phyloP scores from a whole-genome alignment of 345 rosid genomes.

The Erodium maritimum region DNA sequence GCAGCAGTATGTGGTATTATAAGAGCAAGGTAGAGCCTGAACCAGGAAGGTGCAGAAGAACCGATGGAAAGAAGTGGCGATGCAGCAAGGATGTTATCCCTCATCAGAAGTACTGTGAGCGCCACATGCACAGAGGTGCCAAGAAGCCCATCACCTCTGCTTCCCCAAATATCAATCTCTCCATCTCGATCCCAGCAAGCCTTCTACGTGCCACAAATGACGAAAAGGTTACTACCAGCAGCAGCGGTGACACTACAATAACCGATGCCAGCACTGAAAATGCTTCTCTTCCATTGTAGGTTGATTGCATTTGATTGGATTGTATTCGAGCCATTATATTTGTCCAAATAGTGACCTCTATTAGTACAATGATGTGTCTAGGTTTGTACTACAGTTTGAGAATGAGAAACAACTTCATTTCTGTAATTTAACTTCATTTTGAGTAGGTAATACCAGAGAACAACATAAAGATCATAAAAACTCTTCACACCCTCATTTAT shows the following conservation, averaged over 20 bases:
- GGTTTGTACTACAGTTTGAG: too few species aligned
- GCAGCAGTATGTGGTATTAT: background rate
- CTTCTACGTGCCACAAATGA: background rate
- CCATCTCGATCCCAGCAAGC: background rate
- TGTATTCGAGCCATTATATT: too few species aligned
- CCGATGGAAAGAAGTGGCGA: slow-evolving; percentile 80
- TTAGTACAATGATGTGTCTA: too few species aligned
- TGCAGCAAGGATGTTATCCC: slow-evolving; percentile 41
- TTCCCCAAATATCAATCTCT: too few species aligned
- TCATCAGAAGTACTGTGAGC: slow-evolving; percentile 47
- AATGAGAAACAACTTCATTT: too few species aligned
- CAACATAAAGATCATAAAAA: too few species aligned
- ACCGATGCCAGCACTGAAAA: background rate
- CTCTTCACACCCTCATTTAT: too few species aligned
- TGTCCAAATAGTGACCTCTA: too few species aligned
- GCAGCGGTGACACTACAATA: background rate
- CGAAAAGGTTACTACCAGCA: background rate
- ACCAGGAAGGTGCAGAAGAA: slow-evolving; percentile 53
- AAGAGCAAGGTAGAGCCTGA: background rate
- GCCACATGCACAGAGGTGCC: slow-evolving; percentile 51
- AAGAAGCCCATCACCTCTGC: background rate
- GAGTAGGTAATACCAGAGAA: too few species aligned
- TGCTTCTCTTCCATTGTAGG: background rate
- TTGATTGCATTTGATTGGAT: background rate
- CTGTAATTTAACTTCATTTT: too few species aligned